These are phyloP conservation scores for Penicillium malachiteum DNA, from an alignment of 495 filamentous ascomycete species.

Conservation along the genomic window DNA sequence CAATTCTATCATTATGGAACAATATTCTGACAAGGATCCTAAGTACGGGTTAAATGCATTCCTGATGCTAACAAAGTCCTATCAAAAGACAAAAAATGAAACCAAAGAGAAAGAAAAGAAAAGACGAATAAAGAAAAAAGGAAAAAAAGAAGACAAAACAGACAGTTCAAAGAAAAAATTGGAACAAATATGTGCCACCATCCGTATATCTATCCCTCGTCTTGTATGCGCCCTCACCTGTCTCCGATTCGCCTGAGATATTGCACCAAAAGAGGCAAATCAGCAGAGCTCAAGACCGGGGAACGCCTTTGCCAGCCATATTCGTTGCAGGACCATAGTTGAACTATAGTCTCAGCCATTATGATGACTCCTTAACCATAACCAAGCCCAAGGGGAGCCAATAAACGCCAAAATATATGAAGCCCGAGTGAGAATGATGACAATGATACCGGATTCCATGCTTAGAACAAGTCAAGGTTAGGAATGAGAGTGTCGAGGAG, in stretches of 20 bases:
- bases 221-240: constrained; percentile 5
- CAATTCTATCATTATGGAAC: too few species aligned
- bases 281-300: constrained; percentile 5
- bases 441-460: constrained; percentile 1
- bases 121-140: not conserved
- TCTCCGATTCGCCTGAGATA: constrained; percentile 2
- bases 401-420: constrained; percentile 1
- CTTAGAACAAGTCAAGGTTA: not conserved
- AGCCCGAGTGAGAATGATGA: not conserved
- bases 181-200: constrained; percentile 6
- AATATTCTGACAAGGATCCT: too few species aligned
- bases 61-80: not conserved
- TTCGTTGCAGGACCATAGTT: not conserved
- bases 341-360: not conserved
- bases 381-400: not conserved
- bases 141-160: not conserved
- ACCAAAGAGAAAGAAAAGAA: not conserved
- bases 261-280: constrained; percentile 9
- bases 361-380: not conserved
- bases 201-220: constrained; percentile 14
- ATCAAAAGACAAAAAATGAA: constrained; percentile 3
- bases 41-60: not conserved
- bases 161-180: not conserved
- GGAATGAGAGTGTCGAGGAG: not conserved
- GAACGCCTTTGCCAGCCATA: constrained; percentile 1